Conservation (phyloP, 306 rosid genomes). For the Herpetospermum pedunculosum region DNA sequence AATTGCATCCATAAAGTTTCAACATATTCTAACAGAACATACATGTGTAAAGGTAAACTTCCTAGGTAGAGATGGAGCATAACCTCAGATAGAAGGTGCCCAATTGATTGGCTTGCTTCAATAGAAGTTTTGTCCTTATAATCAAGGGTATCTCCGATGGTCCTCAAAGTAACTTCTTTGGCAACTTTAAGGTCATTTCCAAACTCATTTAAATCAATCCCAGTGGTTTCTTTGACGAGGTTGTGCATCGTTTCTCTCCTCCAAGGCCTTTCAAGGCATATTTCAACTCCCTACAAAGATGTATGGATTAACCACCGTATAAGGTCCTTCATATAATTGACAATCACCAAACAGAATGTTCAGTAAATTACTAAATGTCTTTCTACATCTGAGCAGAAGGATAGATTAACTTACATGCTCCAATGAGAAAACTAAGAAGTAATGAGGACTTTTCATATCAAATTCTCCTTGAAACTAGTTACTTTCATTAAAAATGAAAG, state of each 20-base stretch:
- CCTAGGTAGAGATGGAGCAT: conserved; percentile 17
- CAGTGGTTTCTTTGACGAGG: conserved; percentile 79
- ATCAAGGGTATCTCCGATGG: conserved; percentile 49
- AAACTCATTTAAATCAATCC: conserved; percentile 53
- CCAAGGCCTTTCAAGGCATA: conserved; percentile 85
- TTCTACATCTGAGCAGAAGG: neutral
- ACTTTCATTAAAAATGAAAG: neutral
- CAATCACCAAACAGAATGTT: conserved; percentile 3
- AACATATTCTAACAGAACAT: neutral
- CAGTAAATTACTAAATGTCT: neutral
- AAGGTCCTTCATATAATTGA: neutral
- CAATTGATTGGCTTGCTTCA: conserved; percentile 61
- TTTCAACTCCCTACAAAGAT: conserved; percentile 59
- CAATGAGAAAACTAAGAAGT: neutral
- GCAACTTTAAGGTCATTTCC: conserved; percentile 56
- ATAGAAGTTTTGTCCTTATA: conserved; percentile 56
- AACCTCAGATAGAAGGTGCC: conserved; percentile 86
- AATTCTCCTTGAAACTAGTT: neutral
- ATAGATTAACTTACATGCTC: neutral
- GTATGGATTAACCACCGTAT: conserved; percentile 6
- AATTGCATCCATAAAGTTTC: neutral
- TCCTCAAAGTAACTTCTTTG: conserved; percentile 46
- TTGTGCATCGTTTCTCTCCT: conserved; percentile 95
- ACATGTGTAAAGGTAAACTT: neutral
- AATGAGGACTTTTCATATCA: neutral